phyloP scores from a whole-genome alignment of 2,329 filamentous ascomycete species.

The Falciphora oryzae region DNA sequence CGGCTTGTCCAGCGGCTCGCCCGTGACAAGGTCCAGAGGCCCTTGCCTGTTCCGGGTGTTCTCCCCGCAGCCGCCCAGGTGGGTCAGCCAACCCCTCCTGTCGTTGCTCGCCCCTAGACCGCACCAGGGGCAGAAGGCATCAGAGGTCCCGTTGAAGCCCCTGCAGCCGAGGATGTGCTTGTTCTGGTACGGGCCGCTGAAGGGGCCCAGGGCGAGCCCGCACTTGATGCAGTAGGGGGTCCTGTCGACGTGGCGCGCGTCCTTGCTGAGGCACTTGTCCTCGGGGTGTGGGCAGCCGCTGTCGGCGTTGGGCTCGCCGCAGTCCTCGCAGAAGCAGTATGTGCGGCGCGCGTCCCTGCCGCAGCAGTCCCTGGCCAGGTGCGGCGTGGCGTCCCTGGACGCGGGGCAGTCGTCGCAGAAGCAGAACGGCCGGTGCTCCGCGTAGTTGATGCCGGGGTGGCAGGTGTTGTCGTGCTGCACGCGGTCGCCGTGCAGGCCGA shows the following conservation, averaged over 20 bases:
- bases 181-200: conserved; percentile 11
- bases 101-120: conserved; percentile 11
- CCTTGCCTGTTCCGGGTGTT: neutral
- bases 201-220: conserved; percentile 10
- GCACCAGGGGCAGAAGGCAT: conserved; percentile 16
- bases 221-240: conserved; percentile 14
- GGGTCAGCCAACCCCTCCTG: neutral
- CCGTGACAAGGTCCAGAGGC: neutral
- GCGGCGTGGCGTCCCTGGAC: neutral
- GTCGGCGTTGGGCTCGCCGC: conserved; percentile 10
- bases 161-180: conserved; percentile 14
- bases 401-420: conserved; percentile 12
- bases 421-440: neutral
- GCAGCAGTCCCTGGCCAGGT: neutral
- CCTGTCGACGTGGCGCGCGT: neutral
- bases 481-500: conserved; percentile 14
- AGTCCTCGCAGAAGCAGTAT: neutral
- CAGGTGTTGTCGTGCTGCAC: conserved; percentile 15
- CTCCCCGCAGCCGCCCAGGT: conserved; percentile 8
- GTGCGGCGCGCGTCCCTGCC: neutral
- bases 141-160: neutral
- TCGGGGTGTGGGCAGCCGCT: conserved; percentile 10
- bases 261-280: conserved; percentile 12
- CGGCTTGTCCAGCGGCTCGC: neutral
- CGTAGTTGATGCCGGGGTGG: conserved; percentile 8